Percentiles rank a stretch among this genome's conserved stretches.
Evolutionary conservation across 768 basidiomycete genomes (phyloP).

Genomic region (Amanita brunnescens): DNA sequence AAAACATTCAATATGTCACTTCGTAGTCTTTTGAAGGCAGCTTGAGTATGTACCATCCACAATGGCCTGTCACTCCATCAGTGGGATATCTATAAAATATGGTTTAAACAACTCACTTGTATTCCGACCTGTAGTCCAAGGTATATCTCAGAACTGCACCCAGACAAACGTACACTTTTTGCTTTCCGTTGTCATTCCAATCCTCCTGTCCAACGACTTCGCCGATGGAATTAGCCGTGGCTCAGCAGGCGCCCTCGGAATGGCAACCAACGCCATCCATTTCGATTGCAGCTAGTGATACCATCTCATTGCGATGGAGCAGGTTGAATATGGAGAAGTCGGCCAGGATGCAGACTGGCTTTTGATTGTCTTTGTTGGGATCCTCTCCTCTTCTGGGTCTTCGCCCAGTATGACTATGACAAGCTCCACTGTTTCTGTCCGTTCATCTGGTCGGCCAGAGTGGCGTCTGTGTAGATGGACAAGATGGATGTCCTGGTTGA

Average conservation of each 20-base stretch:
- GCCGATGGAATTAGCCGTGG: slow-evolving; percentile 38
- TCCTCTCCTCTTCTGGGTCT: slow-evolving; percentile 23
- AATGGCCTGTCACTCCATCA: slow-evolving; percentile 37
- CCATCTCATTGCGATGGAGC: slow-evolving; percentile 31
- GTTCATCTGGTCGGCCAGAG: slow-evolving; percentile 22
- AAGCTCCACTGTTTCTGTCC: slow-evolving; percentile 26
- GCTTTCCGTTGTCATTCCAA: too few relatives aligned
- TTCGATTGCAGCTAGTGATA: slow-evolving; percentile 40
- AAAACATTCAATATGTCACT: slow-evolving; percentile 38
- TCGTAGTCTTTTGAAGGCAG: slow-evolving; percentile 38
- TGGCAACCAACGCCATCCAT: slow-evolving; percentile 27
- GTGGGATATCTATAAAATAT: slow-evolving; percentile 1
- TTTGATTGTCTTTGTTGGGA: slow-evolving; percentile 24
- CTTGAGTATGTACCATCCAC: slow-evolving; percentile 54
- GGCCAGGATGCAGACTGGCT: slow-evolving; percentile 49
- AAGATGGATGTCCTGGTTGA: too few relatives aligned
- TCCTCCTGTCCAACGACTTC: slow-evolving; percentile 62
- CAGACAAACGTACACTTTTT: slow-evolving; percentile 37
- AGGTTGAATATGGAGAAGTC: slow-evolving; percentile 59
- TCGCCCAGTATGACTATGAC: slow-evolving; percentile 34
- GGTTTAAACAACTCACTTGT: slow-evolving; percentile 36
- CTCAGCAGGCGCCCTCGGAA: slow-evolving; percentile 49
- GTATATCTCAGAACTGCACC: slow-evolving; percentile 37
- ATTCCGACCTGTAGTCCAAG: slow-evolving; percentile 39
- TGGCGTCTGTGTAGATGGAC: too few relatives aligned